Evolutionary conservation across 2,329 filamentous ascomycete genomes (phyloP).

Genomic region (Proliferodiscus dingleyae): DNA sequence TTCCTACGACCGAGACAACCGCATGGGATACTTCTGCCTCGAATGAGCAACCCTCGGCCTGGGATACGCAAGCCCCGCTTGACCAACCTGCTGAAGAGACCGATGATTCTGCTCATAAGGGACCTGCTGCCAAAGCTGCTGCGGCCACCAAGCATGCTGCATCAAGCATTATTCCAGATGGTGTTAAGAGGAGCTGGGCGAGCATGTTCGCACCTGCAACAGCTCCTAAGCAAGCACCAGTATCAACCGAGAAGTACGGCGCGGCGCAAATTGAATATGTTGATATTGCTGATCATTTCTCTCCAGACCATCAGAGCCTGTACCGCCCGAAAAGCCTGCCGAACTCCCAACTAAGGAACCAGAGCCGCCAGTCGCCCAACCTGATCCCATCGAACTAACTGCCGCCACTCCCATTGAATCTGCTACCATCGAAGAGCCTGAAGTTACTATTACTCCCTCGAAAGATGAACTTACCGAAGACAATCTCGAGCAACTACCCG

Average conservation of each 20-base stretch:
- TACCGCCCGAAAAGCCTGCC: constrained; percentile 41
- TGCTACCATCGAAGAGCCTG: constrained; percentile 27
- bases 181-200: constrained; percentile 62
- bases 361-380: constrained; percentile 30
- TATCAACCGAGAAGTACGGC: constrained; percentile 31
- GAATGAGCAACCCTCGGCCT: constrained; percentile 36
- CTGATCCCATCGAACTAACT: constrained; percentile 36
- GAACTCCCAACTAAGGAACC: constrained; percentile 41
- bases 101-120: constrained; percentile 32
- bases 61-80: constrained; percentile 31
- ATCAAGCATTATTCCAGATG: constrained; percentile 34
- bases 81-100: constrained; percentile 33
- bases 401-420: constrained; percentile 27
- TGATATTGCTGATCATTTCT: constrained; percentile 16
- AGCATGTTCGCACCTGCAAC: constrained; percentile 65
- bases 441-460: constrained; percentile 58
- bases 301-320: constrained; percentile 25
- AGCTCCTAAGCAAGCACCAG: constrained; percentile 46
- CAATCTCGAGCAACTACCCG: constrained; percentile 87
- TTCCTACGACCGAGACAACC: constrained; percentile 65
- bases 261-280: constrained; percentile 15
- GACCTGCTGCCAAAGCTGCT: constrained; percentile 34
- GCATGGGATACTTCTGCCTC: constrained; percentile 50
- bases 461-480: constrained; percentile 83
- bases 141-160: constrained; percentile 34